These are phyloP conservation scores for Fusarium continuum DNA, from an alignment of 2,329 filamentous ascomycete genomes.

Conservation along the genomic window DNA sequence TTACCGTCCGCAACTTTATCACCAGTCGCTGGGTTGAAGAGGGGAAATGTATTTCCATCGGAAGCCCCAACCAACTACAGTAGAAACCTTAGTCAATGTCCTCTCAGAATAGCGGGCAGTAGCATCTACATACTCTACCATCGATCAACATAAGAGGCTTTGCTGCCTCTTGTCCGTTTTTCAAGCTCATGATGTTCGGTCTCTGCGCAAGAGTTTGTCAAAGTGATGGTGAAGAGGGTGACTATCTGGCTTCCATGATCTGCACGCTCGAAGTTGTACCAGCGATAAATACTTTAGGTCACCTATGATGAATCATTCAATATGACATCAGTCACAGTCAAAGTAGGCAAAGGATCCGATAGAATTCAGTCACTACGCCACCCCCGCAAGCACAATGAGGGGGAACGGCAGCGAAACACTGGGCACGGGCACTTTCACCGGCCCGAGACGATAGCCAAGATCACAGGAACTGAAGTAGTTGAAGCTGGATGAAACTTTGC, in stretches of 20 bases:
- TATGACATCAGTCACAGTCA: not conserved
- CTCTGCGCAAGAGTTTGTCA: not conserved
- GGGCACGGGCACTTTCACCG: too few species aligned
- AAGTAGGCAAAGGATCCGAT: not conserved
- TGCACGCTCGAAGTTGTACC: not conserved
- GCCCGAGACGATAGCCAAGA: too few species aligned
- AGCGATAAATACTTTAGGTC: not conserved
- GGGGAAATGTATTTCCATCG: slow-evolving; percentile 27
- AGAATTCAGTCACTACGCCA: not conserved
- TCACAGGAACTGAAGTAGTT: too few species aligned
- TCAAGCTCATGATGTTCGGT: not conserved
- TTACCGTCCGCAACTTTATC: slow-evolving; percentile 27
- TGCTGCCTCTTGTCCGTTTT: not conserved
- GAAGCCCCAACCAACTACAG: slow-evolving; percentile 31
- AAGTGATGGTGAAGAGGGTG: not conserved
- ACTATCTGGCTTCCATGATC: not conserved
- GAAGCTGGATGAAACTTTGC: too few species aligned
- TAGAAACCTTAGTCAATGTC: not conserved
- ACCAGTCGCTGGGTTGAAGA: slow-evolving; percentile 33
- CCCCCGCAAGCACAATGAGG: not conserved
- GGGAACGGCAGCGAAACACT: not conserved
- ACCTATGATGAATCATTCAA: not conserved
- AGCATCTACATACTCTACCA: slow-evolving; percentile 18
- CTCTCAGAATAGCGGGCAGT: not conserved
- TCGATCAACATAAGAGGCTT: slow-evolving; percentile 30